phyloP scores from a whole-genome alignment of 345 rosid species.

The Murraya paniculata region DNA sequence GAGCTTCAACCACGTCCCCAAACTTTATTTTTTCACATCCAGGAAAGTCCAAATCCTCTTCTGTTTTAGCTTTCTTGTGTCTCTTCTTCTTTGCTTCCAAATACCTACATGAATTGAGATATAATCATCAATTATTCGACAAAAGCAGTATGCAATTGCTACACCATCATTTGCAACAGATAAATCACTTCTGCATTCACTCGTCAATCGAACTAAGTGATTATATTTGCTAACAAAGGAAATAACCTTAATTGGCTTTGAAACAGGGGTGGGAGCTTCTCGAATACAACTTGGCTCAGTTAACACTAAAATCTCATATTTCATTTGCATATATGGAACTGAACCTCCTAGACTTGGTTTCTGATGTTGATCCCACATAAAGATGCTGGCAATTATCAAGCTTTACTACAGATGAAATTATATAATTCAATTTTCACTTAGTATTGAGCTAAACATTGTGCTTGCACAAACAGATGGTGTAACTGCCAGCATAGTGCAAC shows the following conservation, averaged over 20 bases:
- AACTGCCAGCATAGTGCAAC: neutral
- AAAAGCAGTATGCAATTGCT: neutral
- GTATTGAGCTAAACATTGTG: neutral
- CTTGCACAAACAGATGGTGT: neutral
- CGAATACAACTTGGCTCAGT: neutral
- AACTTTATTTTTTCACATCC: conserved; percentile 64
- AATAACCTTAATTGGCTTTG: neutral
- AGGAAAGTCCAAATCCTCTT: conserved; percentile 57
- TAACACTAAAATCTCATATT: neutral
- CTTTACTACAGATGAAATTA: neutral
- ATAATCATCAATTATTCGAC: neutral
- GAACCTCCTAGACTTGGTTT: neutral
- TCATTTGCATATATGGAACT: neutral
- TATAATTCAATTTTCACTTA: neutral
- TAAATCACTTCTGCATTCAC: neutral
- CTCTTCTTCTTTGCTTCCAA: conserved; percentile 75
- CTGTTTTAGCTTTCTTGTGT: conserved; percentile 40
- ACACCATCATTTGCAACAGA: neutral
- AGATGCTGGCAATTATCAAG: neutral
- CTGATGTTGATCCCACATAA: neutral
- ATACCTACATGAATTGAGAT: conserved; percentile 38
- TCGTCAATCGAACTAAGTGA: neutral
- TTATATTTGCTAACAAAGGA: neutral
- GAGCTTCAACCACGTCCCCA: conserved; percentile 88
- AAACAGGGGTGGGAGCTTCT: neutral